Conservation (phyloP, 73 alveolate genomes). For the Paramecium primaurelia region DNA sequence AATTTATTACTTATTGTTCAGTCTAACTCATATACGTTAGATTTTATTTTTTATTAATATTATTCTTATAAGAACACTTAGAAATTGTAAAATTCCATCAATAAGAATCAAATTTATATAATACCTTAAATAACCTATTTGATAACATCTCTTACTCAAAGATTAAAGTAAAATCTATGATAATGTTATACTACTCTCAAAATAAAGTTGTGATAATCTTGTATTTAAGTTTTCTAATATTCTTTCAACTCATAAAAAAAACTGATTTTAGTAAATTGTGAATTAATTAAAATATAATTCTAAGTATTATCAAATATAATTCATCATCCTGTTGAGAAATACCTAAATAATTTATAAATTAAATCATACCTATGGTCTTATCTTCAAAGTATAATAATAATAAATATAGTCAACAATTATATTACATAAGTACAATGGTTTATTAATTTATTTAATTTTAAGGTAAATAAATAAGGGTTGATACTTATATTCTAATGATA, state of each 20-base stretch:
- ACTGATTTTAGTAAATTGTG: not conserved
- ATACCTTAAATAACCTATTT: not conserved
- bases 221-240: not conserved
- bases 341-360: too few relatives aligned
- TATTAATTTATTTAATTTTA: too few relatives aligned
- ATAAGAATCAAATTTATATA: too few relatives aligned
- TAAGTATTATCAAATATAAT: too few relatives aligned
- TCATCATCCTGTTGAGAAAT: too few relatives aligned
- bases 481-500: too few relatives aligned
- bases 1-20: not conserved
- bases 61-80: not conserved
- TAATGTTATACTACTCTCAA: not conserved
- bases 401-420: too few relatives aligned
- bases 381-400: too few relatives aligned
- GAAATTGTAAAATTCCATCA: not conserved
- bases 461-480: too few relatives aligned
- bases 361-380: too few relatives aligned
- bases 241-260: not conserved
- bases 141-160: not conserved
- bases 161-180: not conserved
- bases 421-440: too few relatives aligned
- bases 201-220: not conserved
- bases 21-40: slow-evolving; percentile 36
- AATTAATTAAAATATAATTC: too few relatives aligned
- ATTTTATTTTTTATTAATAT: not conserved